phyloP scores from a whole-genome alignment of 2,329 filamentous ascomycete genomes.

The Verticillium tricorpus region DNA sequence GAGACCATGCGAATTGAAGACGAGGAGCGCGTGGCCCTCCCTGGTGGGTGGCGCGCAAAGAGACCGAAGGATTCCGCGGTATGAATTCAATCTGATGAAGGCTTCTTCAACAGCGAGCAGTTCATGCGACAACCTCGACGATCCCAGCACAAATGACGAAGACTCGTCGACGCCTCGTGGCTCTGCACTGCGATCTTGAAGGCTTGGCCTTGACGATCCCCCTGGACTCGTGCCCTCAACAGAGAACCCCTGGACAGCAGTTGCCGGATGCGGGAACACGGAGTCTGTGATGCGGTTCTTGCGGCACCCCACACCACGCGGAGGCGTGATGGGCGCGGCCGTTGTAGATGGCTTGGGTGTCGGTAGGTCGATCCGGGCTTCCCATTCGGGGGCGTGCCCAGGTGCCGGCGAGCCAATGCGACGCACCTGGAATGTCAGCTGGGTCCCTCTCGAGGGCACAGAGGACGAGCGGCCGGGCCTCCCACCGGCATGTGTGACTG shows the following conservation, averaged over 20 bases:
- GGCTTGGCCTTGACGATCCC: neutral
- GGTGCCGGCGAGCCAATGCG: neutral
- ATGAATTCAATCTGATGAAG: neutral
- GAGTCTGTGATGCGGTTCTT: neutral
- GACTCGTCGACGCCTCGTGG: neutral
- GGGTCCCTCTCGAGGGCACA: neutral
- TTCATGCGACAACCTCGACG: neutral
- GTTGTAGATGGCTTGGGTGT: neutral
- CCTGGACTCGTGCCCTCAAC: neutral
- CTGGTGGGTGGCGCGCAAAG: neutral
- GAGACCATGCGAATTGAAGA: neutral
- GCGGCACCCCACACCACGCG: neutral
- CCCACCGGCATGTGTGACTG: neutral
- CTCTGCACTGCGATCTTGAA: neutral
- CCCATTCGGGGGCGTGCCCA: neutral
- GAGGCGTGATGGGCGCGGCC: neutral
- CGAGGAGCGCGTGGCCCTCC: neutral
- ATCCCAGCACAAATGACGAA: neutral
- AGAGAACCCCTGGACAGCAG: neutral
- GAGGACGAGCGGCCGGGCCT: neutral
- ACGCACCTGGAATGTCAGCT: neutral
- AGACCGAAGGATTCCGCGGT: neutral
- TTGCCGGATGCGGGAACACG: slow-evolving; percentile 1
- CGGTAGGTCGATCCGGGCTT: slow-evolving; percentile 2
- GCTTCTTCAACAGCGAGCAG: neutral